These are phyloP conservation scores for Suillus ampliporus DNA, from an alignment of 768 basidiomycete genomes.

Conservation along the genomic window DNA sequence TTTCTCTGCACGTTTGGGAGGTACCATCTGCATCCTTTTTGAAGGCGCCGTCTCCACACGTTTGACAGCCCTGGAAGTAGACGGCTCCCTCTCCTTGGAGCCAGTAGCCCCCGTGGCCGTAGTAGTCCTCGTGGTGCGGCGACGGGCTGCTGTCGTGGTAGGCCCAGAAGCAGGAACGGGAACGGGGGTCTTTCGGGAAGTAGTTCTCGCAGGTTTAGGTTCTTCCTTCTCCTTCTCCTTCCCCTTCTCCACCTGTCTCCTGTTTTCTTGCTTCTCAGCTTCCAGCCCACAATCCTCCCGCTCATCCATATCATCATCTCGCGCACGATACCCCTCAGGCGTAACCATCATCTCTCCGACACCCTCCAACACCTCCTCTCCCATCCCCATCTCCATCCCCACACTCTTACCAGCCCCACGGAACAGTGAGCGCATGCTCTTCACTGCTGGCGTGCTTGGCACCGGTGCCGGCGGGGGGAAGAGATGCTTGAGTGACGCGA, in stretches of 20 bases:
- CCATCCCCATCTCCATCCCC: constrained; percentile 40
- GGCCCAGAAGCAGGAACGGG: constrained; percentile 1
- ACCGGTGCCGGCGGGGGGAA: constrained; percentile 25
- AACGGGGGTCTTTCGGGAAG: constrained; percentile 4
- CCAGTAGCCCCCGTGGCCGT: neutral
- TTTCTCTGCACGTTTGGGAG: constrained; percentile 7
- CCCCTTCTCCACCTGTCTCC: constrained; percentile 11
- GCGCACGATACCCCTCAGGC: constrained; percentile 28
- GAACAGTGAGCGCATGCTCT: constrained; percentile 42
- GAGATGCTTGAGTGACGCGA: constrained; percentile 38
- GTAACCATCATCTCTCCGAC: constrained; percentile 38
- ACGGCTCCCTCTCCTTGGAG: neutral
- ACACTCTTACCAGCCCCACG: constrained; percentile 14
- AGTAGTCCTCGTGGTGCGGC: constrained; percentile 31
- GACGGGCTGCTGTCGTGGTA: constrained; percentile 20
- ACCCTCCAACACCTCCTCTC: constrained; percentile 30
- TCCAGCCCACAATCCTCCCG: constrained; percentile 3
- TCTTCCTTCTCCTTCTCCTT: constrained; percentile 14
- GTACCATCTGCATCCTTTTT: constrained; percentile 11
- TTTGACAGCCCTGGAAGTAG: neutral
- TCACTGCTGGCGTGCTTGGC: constrained; percentile 30
- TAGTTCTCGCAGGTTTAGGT: neutral
- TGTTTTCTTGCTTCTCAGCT: constrained; percentile 9
- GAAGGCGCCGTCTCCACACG: constrained; percentile 2
- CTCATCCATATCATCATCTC: constrained; percentile 13